Conservation (phyloP, 2,329 filamentous ascomycete species). For the Pseudopithomyces maydicus region DNA sequence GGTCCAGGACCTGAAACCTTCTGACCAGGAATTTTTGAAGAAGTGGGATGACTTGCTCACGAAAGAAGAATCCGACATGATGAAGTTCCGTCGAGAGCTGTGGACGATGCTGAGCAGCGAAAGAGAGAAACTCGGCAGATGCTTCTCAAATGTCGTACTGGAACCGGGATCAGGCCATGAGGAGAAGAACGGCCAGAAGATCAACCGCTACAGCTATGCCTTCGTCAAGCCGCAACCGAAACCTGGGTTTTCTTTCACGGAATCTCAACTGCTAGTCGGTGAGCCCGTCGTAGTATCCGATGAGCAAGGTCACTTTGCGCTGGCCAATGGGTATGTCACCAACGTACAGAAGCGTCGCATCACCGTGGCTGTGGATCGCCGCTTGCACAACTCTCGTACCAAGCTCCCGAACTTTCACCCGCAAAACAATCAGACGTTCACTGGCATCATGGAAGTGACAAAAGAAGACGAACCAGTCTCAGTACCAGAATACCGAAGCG, state of each 20-base stretch:
- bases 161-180: slow-evolving; percentile 76
- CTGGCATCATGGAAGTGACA: slow-evolving; percentile 86
- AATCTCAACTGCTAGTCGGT: slow-evolving; percentile 84
- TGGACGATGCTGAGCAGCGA: slow-evolving; percentile 95
- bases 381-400: slow-evolving; percentile 83
- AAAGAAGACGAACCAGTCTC: slow-evolving; percentile 51
- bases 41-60: slow-evolving; percentile 95
- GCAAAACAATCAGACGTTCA: slow-evolving; percentile 79
- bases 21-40: slow-evolving; percentile 81
- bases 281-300: slow-evolving; percentile 97
- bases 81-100: slow-evolving; percentile 84
- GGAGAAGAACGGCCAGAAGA: slow-evolving; percentile 73
- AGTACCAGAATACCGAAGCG: slow-evolving; percentile 40
- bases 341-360: slow-evolving; percentile 76
- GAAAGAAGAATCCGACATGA: slow-evolving; percentile 89
- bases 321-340: slow-evolving; percentile 89
- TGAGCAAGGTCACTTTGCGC: slow-evolving; percentile 90
- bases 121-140: slow-evolving; percentile 84
- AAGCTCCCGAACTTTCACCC: slow-evolving; percentile 77
- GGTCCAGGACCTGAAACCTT: slow-evolving; percentile 74
- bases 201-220: slow-evolving; percentile 88
- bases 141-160: slow-evolving; percentile 86
- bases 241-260: slow-evolving; percentile 78
- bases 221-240: slow-evolving; percentile 72
- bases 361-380: slow-evolving; percentile 86